phyloP scores from a whole-genome alignment of 345 rosid species.

The Aquilaria yunnanensis region DNA sequence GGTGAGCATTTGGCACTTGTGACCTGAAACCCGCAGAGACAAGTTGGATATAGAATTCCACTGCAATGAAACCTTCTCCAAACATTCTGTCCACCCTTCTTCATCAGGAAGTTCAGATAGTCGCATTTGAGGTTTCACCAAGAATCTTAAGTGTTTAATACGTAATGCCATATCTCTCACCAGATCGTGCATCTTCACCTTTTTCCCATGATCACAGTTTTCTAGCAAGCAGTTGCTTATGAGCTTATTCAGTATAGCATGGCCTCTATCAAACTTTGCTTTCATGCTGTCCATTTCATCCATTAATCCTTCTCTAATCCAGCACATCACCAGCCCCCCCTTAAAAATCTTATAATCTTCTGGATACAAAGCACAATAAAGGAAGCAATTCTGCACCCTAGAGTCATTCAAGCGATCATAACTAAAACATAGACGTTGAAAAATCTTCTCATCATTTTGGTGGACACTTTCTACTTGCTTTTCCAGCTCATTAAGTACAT shows the following conservation, averaged over 20 bases:
- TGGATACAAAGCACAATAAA: slow-evolving; percentile 19
- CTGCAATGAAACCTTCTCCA: slow-evolving; percentile 14
- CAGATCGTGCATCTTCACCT: slow-evolving; percentile 22
- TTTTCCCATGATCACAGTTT: background rate
- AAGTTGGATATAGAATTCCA: background rate
- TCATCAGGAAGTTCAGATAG: background rate
- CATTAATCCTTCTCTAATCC: slow-evolving; percentile 19
- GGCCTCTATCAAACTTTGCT: slow-evolving; percentile 5
- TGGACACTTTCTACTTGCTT: background rate
- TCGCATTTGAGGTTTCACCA: slow-evolving; percentile 5
- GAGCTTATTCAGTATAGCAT: slow-evolving; percentile 17
- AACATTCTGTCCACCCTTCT: slow-evolving; percentile 7
- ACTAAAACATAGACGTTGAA: slow-evolving; percentile 6
- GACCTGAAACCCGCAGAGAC: too few relatives aligned
- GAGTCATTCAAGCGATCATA: slow-evolving; percentile 12
- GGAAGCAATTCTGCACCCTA: slow-evolving; percentile 17
- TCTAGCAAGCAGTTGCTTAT: slow-evolving; percentile 14
- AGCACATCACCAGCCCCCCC: slow-evolving; percentile 11
- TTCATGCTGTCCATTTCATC: background rate
- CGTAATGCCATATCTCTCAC: slow-evolving; percentile 24
- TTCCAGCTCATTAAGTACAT: slow-evolving; percentile 12
- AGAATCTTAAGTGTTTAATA: background rate
- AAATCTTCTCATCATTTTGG: background rate
- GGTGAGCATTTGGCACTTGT: slow-evolving; percentile 11
- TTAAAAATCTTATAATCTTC: background rate